phyloP scores from a whole-genome alignment of 768 basidiomycete species.

The Psilocybe sp. region DNA sequence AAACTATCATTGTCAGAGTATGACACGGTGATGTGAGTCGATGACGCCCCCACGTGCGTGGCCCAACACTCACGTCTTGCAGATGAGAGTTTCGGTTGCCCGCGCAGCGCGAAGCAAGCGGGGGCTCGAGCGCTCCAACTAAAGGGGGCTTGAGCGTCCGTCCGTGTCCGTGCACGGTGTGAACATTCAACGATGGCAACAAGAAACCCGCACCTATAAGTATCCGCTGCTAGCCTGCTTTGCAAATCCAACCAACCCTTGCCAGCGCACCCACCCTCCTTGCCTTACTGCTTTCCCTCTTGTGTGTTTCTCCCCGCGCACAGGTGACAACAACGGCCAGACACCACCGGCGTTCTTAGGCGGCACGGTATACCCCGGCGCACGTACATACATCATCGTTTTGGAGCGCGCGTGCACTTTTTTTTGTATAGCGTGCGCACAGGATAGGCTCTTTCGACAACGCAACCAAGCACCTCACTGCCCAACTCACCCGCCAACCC shows the following conservation, averaged over 20 bases:
- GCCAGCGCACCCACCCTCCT: neutral
- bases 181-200: neutral
- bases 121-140: constrained; percentile 17
- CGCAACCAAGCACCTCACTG: too few relatives aligned
- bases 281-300: neutral
- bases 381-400: too few relatives aligned
- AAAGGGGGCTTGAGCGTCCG: constrained; percentile 10
- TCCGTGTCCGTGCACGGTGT: constrained; percentile 14
- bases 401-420: too few relatives aligned
- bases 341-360: too few relatives aligned
- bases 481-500: too few relatives aligned
- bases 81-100: constrained; percentile 20
- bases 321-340: too few relatives aligned
- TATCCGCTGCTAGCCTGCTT: neutral
- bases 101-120: constrained; percentile 11
- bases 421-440: too few relatives aligned
- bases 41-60: too few relatives aligned
- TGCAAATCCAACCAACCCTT: neutral
- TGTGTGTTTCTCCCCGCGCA: neutral
- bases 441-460: too few relatives aligned
- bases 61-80: neutral
- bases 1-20: too few relatives aligned
- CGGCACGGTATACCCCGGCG: too few relatives aligned
- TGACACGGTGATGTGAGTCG: too few relatives aligned
- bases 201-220: neutral